These are phyloP conservation scores for Beauveria medogensis DNA, from an alignment of 2,329 filamentous ascomycete genomes.

Conservation along the genomic window DNA sequence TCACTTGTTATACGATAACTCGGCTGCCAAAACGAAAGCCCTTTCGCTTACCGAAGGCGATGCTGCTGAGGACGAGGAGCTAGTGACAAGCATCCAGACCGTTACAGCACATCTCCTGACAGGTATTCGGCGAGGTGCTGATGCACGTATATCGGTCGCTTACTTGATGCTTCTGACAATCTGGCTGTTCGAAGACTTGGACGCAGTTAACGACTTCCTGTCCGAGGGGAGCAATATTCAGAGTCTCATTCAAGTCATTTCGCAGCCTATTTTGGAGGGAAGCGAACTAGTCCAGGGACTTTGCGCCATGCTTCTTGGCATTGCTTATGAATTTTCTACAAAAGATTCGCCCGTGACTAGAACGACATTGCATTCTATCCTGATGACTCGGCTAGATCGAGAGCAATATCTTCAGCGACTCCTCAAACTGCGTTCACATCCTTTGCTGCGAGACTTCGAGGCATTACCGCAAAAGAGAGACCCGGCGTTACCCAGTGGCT, in stretches of 20 bases:
- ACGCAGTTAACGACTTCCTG: conserved; percentile 87
- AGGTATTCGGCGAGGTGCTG: conserved; percentile 66
- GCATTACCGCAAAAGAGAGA: conserved; percentile 65
- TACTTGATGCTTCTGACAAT: conserved; percentile 84
- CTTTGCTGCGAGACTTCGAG: conserved; percentile 81
- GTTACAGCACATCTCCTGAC: conserved; percentile 79
- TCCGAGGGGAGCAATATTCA: conserved; percentile 90
- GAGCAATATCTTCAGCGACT: conserved; percentile 83
- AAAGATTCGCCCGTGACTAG: conserved; percentile 90
- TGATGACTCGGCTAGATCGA: conserved; percentile 69
- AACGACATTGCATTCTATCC: conserved; percentile 68
- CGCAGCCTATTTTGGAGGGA: conserved; percentile 48
- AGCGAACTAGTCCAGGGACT: conserved; percentile 70
- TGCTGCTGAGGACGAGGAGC: conserved; percentile 81
- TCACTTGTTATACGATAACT: conserved; percentile 74
- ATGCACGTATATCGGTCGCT: conserved; percentile 71
- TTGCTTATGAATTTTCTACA: conserved; percentile 94
- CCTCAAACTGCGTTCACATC: conserved; percentile 66
- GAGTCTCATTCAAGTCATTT: conserved; percentile 66
- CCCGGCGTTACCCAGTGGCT: conserved; percentile 34
- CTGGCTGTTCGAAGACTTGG: conserved; percentile 88
- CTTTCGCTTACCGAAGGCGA: conserved; percentile 85
- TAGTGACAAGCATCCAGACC: conserved; percentile 87
- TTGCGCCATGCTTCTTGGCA: conserved; percentile 74
- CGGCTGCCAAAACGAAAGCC: conserved; percentile 68